Percentiles rank a stretch among this genome's conserved stretches.
Conservation (phyloP, 176 grass and related monocot species). For the Oryza glumipatula region DNA sequence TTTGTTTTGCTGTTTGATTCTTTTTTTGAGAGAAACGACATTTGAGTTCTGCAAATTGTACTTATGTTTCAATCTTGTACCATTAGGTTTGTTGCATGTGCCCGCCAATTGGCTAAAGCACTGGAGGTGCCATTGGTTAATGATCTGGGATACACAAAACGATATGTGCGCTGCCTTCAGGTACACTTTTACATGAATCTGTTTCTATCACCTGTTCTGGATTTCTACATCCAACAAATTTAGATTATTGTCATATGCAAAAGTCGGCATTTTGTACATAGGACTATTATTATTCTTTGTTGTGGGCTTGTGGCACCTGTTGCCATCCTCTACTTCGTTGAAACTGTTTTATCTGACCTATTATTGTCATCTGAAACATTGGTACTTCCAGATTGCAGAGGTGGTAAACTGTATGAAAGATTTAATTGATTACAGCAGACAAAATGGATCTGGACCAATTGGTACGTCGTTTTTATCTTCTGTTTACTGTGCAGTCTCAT, state of each 20-base stretch:
- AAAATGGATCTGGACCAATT: slow-evolving; percentile 85
- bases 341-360: slow-evolving; percentile 31
- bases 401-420: slow-evolving; percentile 99
- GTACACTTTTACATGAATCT: slow-evolving; percentile 39
- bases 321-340: background rate
- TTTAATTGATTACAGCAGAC: slow-evolving; percentile 94
- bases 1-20: background rate
- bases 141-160: slow-evolving; percentile 97
- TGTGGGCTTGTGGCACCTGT: background rate
- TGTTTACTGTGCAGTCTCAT: slow-evolving; percentile 7
- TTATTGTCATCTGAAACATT: slow-evolving; percentile 38
- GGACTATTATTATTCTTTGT: slow-evolving; percentile 13
- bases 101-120: slow-evolving; percentile 89
- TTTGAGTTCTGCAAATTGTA: background rate
- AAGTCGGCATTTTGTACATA: background rate
- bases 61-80: slow-evolving; percentile 37
- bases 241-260: background rate
- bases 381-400: slow-evolving; percentile 78
- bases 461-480: slow-evolving; percentile 46
- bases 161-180: slow-evolving; percentile 98
- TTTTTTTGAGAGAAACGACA: background rate
- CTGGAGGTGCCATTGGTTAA: slow-evolving; percentile 96
- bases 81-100: slow-evolving; percentile 84
- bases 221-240: slow-evolving; percentile 6
- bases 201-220: slow-evolving; percentile 16